phyloP scores from a whole-genome alignment of 371 early-diverging fungal genomes.

The Polyrhizophydium stewartii region DNA sequence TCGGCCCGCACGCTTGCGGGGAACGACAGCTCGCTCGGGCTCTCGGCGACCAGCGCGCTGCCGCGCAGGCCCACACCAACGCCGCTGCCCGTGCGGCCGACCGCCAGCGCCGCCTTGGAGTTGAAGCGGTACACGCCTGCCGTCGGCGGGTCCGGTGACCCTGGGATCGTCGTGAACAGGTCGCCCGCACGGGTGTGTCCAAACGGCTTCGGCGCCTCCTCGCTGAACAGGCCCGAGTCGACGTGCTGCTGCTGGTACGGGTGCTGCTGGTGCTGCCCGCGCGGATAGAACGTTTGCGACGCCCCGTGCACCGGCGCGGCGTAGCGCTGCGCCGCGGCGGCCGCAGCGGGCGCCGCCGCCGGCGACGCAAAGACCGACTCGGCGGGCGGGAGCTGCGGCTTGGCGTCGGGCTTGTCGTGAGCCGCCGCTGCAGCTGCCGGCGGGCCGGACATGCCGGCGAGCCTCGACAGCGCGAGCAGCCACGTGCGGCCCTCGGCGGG shows the following conservation, averaged over 20 bases:
- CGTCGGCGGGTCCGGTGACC: neutral
- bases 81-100: neutral
- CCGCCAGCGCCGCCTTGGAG: neutral
- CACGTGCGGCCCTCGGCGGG: neutral
- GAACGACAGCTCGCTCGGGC: neutral
- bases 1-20: neutral
- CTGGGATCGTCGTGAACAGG: neutral
- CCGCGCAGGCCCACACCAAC: neutral
- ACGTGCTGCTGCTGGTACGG: neutral
- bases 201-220: neutral
- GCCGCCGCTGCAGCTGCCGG: slow-evolving; percentile 1
- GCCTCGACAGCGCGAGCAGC: slow-evolving; percentile 1
- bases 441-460: neutral
- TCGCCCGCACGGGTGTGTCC: neutral
- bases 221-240: neutral
- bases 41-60: neutral
- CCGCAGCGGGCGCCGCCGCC: neutral
- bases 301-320: neutral
- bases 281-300: neutral
- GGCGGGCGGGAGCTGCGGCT: neutral
- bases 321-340: too few species aligned
- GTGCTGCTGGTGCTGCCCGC: neutral
- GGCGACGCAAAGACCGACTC: neutral
- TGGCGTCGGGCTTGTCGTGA: neutral
- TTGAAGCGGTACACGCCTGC: neutral